Evolutionary conservation across 1,284 basidiomycete genomes (phyloP), one percentile per base, ranked within the genome.

Genomic region (Irpex sp.): DNA sequence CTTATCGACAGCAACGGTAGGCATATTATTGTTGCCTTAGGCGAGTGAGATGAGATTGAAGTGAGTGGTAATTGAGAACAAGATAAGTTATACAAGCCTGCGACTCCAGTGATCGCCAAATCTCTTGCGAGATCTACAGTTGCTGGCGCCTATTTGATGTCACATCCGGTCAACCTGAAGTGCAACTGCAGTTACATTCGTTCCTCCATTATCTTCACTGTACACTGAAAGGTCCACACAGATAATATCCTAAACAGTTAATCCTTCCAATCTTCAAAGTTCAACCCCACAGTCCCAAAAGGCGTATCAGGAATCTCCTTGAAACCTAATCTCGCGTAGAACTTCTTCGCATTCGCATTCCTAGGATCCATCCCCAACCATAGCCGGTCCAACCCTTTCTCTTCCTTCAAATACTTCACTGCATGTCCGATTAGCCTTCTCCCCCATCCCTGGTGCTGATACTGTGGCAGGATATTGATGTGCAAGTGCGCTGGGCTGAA

Each of bases 1-100:
- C 84, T 99, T 99, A 87, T 99, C 96, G 70, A 99, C 96, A 58
- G 95, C 88, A 80, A 99, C 90, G 74, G 98, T 99, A 74, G 98
- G 98, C 98, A 98, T 97, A 60, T 76, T 85, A 45, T 56, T 43
- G 32, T 64, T 43, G 62, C 62, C 24, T 64, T 18, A 11, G 1
- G 32, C 4, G 62, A 15, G 32, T 9, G 62, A 11, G 15, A n/a
- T 15, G 20, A 64, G 18, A 15, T 18, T 15, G 62, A 15, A 27
- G 38, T 42, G 20, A 64, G 38, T 42, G 62, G 62, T 64, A 64
- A 43, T 60, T 22, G 22, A 15, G 62, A 18, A 42, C 24, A 15
- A 43, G 18, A 20, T 18, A 15, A 43, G 18, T 18, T 18, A 22
- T 42, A 27, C 22, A 64, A 27, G 20, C 58, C n/a, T 6, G 58